Conservation (phyloP, 768 basidiomycete genomes). For the Hydnomerulius pinastri region DNA sequence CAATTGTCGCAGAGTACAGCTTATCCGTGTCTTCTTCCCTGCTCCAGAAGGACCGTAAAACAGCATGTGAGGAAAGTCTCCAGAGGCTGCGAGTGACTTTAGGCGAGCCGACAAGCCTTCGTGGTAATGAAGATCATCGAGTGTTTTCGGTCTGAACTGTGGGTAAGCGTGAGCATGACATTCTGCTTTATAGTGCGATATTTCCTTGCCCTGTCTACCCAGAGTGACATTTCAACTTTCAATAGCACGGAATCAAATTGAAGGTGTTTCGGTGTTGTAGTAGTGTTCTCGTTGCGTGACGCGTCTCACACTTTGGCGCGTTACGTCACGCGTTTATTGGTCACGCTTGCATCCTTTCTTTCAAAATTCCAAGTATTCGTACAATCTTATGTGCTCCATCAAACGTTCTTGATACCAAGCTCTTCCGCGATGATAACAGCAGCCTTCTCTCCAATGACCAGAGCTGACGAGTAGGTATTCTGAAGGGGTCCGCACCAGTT, state of each 20-base stretch:
- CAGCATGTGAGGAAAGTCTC: slow-evolving; percentile 96
- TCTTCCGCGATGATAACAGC: slow-evolving; percentile 23
- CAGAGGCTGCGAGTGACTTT: slow-evolving; percentile 77
- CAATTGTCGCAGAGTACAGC: slow-evolving; percentile 82
- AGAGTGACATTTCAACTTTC: slow-evolving; percentile 56
- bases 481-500: not conserved
- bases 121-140: slow-evolving; percentile 91
- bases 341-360: slow-evolving; percentile 10
- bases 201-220: slow-evolving; percentile 53
- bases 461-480: slow-evolving; percentile 27
- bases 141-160: slow-evolving; percentile 82
- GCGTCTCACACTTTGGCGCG: slow-evolving; percentile 16
- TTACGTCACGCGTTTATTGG: slow-evolving; percentile 34
- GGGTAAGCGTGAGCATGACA: slow-evolving; percentile 2
- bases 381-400: not conserved
- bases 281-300: slow-evolving; percentile 1
- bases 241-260: too few species aligned
- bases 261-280: not conserved
- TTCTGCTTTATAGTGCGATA: not conserved
- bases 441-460: slow-evolving; percentile 30
- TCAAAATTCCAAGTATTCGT: not conserved
- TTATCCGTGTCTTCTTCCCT: slow-evolving; percentile 97
- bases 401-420: slow-evolving; percentile 17
- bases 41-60: slow-evolving; percentile 98
- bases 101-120: slow-evolving; percentile 75